phyloP scores from a whole-genome alignment of 2,329 filamentous ascomycete genomes.

The Lachnellula subtilissima region DNA sequence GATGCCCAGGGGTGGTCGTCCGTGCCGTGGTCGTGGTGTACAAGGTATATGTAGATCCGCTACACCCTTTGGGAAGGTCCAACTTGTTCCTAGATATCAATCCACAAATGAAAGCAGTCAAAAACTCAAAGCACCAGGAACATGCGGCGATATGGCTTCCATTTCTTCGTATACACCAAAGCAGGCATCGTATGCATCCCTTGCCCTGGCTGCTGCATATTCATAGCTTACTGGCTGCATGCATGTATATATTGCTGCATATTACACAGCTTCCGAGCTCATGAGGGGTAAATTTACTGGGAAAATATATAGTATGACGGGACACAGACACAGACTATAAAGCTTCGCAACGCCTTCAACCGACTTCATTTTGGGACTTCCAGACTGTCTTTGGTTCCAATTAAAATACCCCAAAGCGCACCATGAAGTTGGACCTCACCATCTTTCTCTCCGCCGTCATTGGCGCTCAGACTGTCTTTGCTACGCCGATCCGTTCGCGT shows the following conservation, averaged over 20 bases:
- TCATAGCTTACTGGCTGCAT: not conserved
- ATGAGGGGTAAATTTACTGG: not conserved
- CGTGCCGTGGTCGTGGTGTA: too few species aligned
- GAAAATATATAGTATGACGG: too few species aligned
- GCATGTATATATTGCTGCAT: not conserved
- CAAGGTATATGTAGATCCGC: not conserved
- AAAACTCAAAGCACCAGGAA: not conserved
- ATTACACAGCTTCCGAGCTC: not conserved
- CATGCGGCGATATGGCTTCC: not conserved
- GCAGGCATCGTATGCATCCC: not conserved
- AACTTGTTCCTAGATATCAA: not conserved
- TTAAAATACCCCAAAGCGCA: not conserved
- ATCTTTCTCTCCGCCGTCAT: not conserved
- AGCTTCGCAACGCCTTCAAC: too few species aligned
- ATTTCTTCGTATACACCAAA: not conserved
- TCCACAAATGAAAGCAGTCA: not conserved
- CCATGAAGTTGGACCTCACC: constrained; percentile 3
- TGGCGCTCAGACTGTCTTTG: constrained; percentile 1
- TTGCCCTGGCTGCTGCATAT: not conserved
- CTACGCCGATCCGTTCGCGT: constrained; percentile 32
- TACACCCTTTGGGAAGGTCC: not conserved
- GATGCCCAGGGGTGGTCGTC: too few species aligned
- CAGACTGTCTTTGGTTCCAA: not conserved
- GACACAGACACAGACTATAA: too few species aligned
- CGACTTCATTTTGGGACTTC: too few species aligned